phyloP scores from a whole-genome alignment of 2,329 filamentous ascomycete species.

The Claviceps sp. region DNA sequence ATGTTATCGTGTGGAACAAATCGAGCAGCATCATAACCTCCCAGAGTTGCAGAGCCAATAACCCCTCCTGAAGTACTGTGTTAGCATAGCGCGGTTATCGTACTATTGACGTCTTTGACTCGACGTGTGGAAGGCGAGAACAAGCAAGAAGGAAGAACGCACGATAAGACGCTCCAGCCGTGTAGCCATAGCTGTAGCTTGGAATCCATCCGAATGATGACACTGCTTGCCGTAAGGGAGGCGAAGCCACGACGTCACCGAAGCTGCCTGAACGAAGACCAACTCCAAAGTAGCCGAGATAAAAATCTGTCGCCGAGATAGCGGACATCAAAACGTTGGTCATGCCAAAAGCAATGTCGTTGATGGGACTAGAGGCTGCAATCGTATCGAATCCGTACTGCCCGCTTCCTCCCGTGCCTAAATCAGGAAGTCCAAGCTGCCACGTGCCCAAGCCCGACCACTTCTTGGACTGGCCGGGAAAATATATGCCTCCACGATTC shows the following conservation, averaged over 20 bases:
- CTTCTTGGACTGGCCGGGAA: constrained; percentile 36
- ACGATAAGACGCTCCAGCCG: constrained; percentile 63
- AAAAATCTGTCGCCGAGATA: constrained; percentile 42
- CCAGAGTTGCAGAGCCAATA: constrained; percentile 49
- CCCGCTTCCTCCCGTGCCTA: constrained; percentile 48
- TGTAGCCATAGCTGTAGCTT: constrained; percentile 63
- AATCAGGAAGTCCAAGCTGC: constrained; percentile 43
- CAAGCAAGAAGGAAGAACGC: constrained; percentile 15
- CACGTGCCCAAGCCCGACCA: constrained; percentile 49
- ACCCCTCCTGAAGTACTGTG: constrained; percentile 16
- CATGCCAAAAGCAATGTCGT: constrained; percentile 26
- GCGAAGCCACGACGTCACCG: constrained; percentile 31
- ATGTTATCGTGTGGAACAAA: constrained; percentile 46
- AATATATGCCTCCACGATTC: constrained; percentile 46
- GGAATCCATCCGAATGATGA: constrained; percentile 47
- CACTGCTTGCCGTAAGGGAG: constrained; percentile 43
- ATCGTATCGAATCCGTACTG: constrained; percentile 47
- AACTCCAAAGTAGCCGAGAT: constrained; percentile 41
- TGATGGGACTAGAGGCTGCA: constrained; percentile 25
- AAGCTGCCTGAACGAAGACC: constrained; percentile 43
- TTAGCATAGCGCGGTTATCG: not conserved
- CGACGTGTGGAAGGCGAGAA: not conserved
- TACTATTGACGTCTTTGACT: not conserved
- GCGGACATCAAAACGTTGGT: constrained; percentile 33
- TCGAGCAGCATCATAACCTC: constrained; percentile 54